Evolutionary conservation across 1,139 yeast species (phyloP).

Genomic region (Hyphopichia fennica): DNA sequence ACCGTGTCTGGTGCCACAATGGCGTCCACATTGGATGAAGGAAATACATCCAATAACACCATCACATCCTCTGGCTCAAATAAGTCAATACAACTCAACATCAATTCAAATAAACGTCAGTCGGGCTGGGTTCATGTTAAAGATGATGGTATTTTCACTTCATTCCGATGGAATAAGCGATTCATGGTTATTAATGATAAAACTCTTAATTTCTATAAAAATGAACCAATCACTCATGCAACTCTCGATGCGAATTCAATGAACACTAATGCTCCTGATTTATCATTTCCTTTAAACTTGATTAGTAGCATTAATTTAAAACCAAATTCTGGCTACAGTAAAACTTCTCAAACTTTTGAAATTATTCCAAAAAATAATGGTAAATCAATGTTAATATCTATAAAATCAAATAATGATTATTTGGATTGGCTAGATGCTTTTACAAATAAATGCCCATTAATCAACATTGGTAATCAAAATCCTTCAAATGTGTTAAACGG

Average conservation of each 20-base stretch:
- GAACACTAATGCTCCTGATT: conserved; percentile 31
- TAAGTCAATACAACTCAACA: conserved; percentile 18
- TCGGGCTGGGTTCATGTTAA: conserved; percentile 89
- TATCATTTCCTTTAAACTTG: conserved; percentile 42
- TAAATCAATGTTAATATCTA: conserved; percentile 70
- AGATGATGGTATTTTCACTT: conserved; percentile 80
- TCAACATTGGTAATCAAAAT: conserved; percentile 32
- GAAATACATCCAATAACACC: conserved; percentile 4
- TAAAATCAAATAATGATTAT: conserved; percentile 77
- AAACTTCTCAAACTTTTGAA: conserved; percentile 71
- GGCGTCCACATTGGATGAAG: conserved; percentile 2
- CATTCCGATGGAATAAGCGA: conserved; percentile 91
- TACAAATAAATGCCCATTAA: conserved; percentile 78
- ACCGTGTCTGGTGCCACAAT: conserved; percentile 7
- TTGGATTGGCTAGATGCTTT: conserved; percentile 92
- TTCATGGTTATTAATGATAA: conserved; percentile 76
- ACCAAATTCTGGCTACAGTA: conserved; percentile 52
- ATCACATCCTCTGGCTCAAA: conserved; percentile 5
- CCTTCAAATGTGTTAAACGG: conserved; percentile 19
- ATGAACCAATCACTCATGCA: conserved; percentile 41
- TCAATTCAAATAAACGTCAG: conserved; percentile 34
- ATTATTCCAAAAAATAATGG: conserved; percentile 60
- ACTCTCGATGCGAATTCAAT: conserved; percentile 7
- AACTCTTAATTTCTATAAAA: conserved; percentile 72
- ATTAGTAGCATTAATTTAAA: conserved; percentile 40